Base-by-base conservation (phyloP, 768 basidiomycete species). In the Mycena albidolilacea region DNA sequence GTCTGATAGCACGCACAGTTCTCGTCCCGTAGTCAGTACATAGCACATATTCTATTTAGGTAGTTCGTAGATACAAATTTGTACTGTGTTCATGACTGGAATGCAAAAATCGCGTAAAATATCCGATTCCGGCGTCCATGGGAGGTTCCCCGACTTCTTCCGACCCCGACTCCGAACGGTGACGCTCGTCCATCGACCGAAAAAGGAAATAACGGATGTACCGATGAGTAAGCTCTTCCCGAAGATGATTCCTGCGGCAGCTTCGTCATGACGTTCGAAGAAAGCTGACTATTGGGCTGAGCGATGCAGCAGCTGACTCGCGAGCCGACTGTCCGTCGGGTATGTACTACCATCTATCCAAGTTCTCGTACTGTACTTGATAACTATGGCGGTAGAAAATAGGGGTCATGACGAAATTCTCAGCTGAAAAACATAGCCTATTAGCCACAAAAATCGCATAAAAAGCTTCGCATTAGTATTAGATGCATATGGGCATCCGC, bases 1-100 rank as follows among this genome's bases (percentile, higher is more conserved):
- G 37, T 30, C 30, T 30, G 30, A 30, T 72, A 17, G 41, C 64
- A 65, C 70, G 37, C 63, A 57, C 57, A 64, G 44, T 50, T 62
- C 71, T 61, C 66, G 37, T 30, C 41, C 39, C 64, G 66, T 72
- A 72, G 71, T 72, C 66, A 72, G 72, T 70, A 54, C 41, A 14
- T 52, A 73, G 67, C 64, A 62, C 63, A 69, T 70, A 73, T 60
- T 73, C 9, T 73, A 67, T 71, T 65, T 70, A 66, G 72, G 72
- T 69, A 72, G 71, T 58, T 46, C 41, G 60, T 67, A 72, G 65
- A n/a, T 52, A 65, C 67, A 69, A 55, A 30, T 46, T 59, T 46
- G 69, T 68, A 68, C 54, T 73, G 38, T 39, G 61, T 59, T 63
- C 46, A 55, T 72, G 71, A 21, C 60, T 23, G 65, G 69, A 63